Evolutionary conservation across 139 green algal species (phyloP).

Genomic region (Nannochloris sp.): DNA sequence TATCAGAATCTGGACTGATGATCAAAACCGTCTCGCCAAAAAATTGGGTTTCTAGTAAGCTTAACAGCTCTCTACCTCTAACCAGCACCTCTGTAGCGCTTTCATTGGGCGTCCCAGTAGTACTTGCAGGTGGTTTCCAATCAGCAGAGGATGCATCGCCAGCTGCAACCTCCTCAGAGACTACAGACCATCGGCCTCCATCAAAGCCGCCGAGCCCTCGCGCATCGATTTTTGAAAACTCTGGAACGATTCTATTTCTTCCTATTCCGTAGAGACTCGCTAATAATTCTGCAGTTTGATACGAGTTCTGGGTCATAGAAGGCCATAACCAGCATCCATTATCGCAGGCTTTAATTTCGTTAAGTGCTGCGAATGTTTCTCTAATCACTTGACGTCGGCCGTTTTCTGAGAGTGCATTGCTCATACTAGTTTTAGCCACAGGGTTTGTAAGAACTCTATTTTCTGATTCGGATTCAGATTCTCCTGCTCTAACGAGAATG

Average conservation of each 20-base stretch:
- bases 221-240: slow-evolving; percentile 50
- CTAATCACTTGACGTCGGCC: slow-evolving; percentile 57
- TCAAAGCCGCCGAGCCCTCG: slow-evolving; percentile 58
- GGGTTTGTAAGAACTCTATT: slow-evolving; percentile 56
- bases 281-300: slow-evolving; percentile 53
- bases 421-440: slow-evolving; percentile 55
- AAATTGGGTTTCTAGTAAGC: slow-evolving; percentile 49
- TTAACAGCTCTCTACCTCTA: slow-evolving; percentile 56
- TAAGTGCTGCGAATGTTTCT: slow-evolving; percentile 25
- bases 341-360: slow-evolving; percentile 1
- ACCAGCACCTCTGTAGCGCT: slow-evolving; percentile 58
- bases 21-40: slow-evolving; percentile 46
- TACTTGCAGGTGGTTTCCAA: slow-evolving; percentile 21
- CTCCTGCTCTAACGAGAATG: slow-evolving; percentile 56
- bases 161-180: slow-evolving; percentile 15
- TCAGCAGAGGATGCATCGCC: slow-evolving; percentile 23
- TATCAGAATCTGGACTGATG: slow-evolving; percentile 61
- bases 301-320: slow-evolving; percentile 44
- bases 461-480: slow-evolving; percentile 48
- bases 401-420: slow-evolving; percentile 32
- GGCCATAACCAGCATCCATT: slow-evolving; percentile 46
- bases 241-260: slow-evolving; percentile 52
- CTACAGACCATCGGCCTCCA: background rate
- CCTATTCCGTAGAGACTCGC: slow-evolving; percentile 28
- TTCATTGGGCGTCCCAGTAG: slow-evolving; percentile 72